These are phyloP conservation scores for Pyrenophora tritici-repentis DNA, from an alignment of 2,329 filamentous ascomycete species.

Conservation along the genomic window DNA sequence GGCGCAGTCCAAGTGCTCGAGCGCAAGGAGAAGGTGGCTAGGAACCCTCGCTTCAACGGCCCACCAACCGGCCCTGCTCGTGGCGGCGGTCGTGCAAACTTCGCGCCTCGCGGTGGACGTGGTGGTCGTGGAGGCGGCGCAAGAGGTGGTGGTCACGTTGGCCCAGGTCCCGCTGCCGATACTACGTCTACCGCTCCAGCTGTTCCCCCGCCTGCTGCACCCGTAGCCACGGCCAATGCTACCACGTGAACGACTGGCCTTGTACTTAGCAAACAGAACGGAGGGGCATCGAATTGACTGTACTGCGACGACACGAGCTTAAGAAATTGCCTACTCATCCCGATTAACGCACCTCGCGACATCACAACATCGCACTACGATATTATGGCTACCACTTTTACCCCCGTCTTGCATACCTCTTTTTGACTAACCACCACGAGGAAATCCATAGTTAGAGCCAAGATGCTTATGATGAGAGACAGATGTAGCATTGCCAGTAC, in stretches of 20 bases:
- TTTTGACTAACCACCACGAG: no score
- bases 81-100: constrained; percentile 40
- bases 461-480: no score
- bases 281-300: neutral
- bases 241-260: constrained; percentile 3
- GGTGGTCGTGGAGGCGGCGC: constrained; percentile 41
- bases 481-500: no score
- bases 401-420: no score
- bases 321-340: no score
- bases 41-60: constrained; percentile 35
- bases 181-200: constrained; percentile 14
- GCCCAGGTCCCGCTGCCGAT: constrained; percentile 16
- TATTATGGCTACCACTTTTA: no score
- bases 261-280: neutral
- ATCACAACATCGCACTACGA: no score
- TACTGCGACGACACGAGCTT: neutral
- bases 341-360: no score
- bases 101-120: constrained; percentile 42
- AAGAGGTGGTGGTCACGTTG: constrained; percentile 35
- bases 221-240: constrained; percentile 13
- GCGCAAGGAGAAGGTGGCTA: constrained; percentile 63
- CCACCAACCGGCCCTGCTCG: constrained; percentile 38
- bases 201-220: constrained; percentile 12
- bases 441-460: no score
- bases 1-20: constrained; percentile 87